These are phyloP conservation scores for Neohortaea acidophila DNA, from an alignment of 495 filamentous ascomycete genomes.

Conservation along the genomic window DNA sequence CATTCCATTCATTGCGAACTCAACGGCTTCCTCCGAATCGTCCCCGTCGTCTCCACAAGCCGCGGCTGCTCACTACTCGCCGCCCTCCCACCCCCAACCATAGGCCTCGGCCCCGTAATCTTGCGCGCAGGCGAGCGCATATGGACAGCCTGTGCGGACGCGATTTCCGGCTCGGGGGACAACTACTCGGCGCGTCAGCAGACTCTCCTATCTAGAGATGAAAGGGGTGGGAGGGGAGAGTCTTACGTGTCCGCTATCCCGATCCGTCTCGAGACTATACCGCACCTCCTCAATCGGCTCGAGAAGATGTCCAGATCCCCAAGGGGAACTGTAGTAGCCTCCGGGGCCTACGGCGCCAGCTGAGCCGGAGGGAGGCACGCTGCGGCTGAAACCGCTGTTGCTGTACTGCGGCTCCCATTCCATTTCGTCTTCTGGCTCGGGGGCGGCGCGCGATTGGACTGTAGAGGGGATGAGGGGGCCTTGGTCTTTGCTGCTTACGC, in stretches of 20 bases:
- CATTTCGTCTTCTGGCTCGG: constrained; percentile 10
- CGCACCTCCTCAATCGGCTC: constrained; percentile 29
- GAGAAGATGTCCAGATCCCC: constrained; percentile 19
- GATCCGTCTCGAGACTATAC: constrained; percentile 25
- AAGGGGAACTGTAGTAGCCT: constrained; percentile 16
- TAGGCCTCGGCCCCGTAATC: constrained; percentile 28
- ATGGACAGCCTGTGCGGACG: constrained; percentile 10
- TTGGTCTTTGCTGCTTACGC: constrained; percentile 11
- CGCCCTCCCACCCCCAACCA: constrained; percentile 21
- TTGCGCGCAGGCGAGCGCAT: constrained; percentile 22
- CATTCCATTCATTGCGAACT: too few relatives aligned
- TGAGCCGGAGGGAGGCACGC: too few relatives aligned
- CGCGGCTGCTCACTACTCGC: constrained; percentile 1
- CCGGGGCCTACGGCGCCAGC: too few relatives aligned
- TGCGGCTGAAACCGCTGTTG: constrained; percentile 15
- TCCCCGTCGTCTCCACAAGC: constrained; percentile 14
- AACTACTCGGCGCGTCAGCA: constrained; percentile 3
- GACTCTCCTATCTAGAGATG: constrained; percentile 6
- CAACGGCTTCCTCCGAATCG: constrained; percentile 20
- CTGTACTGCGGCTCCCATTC: constrained; percentile 12
- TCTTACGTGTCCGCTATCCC: constrained; percentile 18
- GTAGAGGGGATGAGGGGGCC: constrained; percentile 24
- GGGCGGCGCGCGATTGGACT: constrained; percentile 17
- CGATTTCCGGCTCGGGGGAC: constrained; percentile 15
- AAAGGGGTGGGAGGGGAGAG: background rate